phyloP scores from a whole-genome alignment of 352 stramenopile species.

The Phytopythium ostracodes region DNA sequence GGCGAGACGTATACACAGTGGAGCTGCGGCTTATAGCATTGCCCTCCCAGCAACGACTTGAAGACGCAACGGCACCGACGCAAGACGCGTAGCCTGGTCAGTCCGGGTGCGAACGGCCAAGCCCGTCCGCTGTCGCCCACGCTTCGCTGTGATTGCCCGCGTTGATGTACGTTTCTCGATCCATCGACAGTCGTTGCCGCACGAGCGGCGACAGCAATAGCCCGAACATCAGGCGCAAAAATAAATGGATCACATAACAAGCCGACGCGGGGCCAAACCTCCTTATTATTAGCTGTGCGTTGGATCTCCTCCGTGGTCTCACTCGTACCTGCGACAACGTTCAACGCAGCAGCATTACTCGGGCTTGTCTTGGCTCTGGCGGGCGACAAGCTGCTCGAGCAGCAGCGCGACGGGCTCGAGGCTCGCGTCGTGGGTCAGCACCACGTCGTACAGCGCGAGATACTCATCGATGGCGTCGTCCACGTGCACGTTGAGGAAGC shows the following conservation, averaged over 20 bases:
- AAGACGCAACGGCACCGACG: neutral
- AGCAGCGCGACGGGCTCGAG: slow-evolving; percentile 41
- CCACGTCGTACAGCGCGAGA: slow-evolving; percentile 54
- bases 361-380: slow-evolving; percentile 7
- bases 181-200: neutral
- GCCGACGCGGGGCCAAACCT: neutral
- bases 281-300: neutral
- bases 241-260: neutral
- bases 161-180: slow-evolving; percentile 1
- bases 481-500: slow-evolving; percentile 67
- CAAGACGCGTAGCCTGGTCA: neutral
- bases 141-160: neutral
- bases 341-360: neutral
- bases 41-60: neutral
- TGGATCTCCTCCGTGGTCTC: neutral
- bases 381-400: slow-evolving; percentile 33
- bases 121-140: neutral
- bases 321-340: too few species aligned
- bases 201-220: neutral
- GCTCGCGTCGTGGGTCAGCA: slow-evolving; percentile 65
- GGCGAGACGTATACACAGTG: neutral
- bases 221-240: neutral
- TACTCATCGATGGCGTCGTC: slow-evolving; percentile 66
- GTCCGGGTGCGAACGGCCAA: too few species aligned
- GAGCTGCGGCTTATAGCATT: neutral